Percentiles rank a stretch among this genome's conserved stretches.
Conservation (phyloP, 768 basidiomycete species). For the Podaxis sp. region DNA sequence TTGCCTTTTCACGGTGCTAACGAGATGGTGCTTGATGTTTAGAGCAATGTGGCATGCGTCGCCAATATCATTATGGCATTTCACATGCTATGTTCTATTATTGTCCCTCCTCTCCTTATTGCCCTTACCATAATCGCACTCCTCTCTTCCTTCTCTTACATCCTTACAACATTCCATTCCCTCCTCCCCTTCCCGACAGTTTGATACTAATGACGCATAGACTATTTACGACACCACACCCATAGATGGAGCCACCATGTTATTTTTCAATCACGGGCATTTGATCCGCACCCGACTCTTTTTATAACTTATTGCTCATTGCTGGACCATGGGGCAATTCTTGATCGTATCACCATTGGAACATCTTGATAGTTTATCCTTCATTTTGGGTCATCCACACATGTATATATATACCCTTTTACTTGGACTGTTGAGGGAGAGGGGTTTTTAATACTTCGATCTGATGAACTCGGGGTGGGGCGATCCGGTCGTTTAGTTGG, state of each 20-base stretch:
- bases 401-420: not conserved
- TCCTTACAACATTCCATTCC: not conserved
- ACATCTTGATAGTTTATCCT: not conserved
- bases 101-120: slow-evolving; percentile 14
- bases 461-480: not conserved
- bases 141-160: slow-evolving; percentile 2
- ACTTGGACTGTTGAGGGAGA: not conserved
- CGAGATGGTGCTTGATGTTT: not conserved
- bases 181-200: not conserved
- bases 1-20: not conserved
- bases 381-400: not conserved
- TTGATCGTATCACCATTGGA: not conserved
- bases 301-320: not conserved
- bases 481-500: not conserved
- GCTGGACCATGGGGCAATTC: not conserved
- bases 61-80: slow-evolving; percentile 21
- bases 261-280: not conserved
- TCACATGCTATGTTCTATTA: slow-evolving; percentile 7
- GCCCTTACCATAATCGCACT: slow-evolving; percentile 9
- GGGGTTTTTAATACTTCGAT: too few relatives aligned
- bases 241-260: not conserved
- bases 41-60: slow-evolving; percentile 22
- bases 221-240: not conserved
- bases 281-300: not conserved
- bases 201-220: slow-evolving; percentile 8